Conservation (phyloP, 2,329 filamentous ascomycete genomes). For the Trichocomaceae sp. region DNA sequence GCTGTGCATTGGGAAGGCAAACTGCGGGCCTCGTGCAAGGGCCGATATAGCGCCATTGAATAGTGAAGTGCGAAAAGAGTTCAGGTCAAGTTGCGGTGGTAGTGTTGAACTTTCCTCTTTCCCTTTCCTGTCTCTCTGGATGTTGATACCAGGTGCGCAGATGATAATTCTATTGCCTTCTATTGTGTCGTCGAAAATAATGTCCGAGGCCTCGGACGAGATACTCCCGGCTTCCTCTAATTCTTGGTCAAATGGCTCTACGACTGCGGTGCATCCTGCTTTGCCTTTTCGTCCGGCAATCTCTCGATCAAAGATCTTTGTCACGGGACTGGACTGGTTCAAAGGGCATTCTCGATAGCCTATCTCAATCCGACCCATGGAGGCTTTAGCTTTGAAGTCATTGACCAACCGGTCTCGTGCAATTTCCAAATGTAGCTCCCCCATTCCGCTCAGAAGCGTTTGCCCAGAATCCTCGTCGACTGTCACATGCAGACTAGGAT, state of each 20-base stretch:
- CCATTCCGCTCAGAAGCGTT: conserved; percentile 92
- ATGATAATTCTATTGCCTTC: conserved; percentile 68
- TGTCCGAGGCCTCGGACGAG: conserved; percentile 18
- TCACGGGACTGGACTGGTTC: conserved; percentile 49
- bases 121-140: conserved; percentile 30
- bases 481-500: conserved; percentile 81
- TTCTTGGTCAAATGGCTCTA: conserved; percentile 52
- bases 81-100: conserved; percentile 48
- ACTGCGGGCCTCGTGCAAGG: conserved; percentile 74
- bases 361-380: conserved; percentile 86
- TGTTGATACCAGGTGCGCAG: conserved; percentile 44
- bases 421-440: conserved; percentile 89
- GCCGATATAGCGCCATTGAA: conserved; percentile 77
- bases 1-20: conserved; percentile 71
- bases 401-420: conserved; percentile 80
- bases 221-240: conserved; percentile 19
- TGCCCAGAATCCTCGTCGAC: conserved; percentile 86
- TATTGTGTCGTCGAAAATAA: conserved; percentile 39
- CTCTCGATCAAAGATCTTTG: conserved; percentile 65
- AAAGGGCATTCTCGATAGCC: conserved; percentile 84
- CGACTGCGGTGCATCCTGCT: conserved; percentile 63
- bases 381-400: conserved; percentile 78
- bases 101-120: conserved; percentile 45
- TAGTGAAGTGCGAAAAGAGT: conserved; percentile 50
- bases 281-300: conserved; percentile 74